Evolutionary conservation across 2,329 filamentous ascomycete genomes (phyloP).

Genomic region (Cryphonectria nitschkei): DNA sequence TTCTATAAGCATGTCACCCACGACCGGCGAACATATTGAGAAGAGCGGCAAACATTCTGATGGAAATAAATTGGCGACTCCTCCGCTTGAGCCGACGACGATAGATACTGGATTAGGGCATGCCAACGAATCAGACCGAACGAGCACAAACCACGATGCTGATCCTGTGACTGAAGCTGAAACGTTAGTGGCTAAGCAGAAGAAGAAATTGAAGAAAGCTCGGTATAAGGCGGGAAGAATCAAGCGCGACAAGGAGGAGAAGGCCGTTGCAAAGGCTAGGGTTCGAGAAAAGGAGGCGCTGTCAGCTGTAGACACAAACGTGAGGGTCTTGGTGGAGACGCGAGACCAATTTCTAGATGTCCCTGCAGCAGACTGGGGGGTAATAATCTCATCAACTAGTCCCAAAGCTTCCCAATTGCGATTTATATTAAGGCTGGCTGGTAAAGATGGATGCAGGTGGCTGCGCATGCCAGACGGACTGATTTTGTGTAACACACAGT

Average conservation of each 20-base stretch:
- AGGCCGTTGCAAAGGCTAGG: background rate
- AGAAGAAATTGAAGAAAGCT: background rate
- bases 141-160: background rate
- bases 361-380: background rate
- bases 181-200: background rate
- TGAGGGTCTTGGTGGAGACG: background rate
- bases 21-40: background rate
- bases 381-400: background rate
- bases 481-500: background rate
- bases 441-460: background rate
- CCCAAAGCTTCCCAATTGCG: background rate
- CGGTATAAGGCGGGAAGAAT: background rate
- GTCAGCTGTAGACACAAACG: background rate
- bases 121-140: background rate
- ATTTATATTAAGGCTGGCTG: background rate
- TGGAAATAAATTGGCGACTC: background rate
- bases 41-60: background rate
- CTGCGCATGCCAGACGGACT: background rate
- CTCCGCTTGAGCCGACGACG: background rate
- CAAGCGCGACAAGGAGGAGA: background rate
- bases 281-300: background rate
- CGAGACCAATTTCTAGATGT: background rate
- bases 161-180: background rate
- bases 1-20: background rate
- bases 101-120: background rate